These are phyloP conservation scores for Cichorium intybus DNA, from an alignment of 140 eudicot species.

Conservation along the genomic window DNA sequence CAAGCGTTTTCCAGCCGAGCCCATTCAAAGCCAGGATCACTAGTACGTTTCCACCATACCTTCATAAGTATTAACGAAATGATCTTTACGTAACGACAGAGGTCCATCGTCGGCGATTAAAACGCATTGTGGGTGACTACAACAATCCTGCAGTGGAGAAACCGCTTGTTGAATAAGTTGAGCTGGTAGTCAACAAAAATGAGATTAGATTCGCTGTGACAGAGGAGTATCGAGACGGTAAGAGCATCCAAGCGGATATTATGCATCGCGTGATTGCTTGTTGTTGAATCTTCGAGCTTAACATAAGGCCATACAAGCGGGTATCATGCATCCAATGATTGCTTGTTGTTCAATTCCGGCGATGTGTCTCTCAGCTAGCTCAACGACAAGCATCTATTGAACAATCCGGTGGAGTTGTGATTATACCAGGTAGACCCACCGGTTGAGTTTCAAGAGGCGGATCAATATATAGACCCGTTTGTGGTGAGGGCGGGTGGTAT, in stretches of 20 bases:
- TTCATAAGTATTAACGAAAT: conserved; percentile 34
- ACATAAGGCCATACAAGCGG: too few relatives aligned
- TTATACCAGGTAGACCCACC: too few relatives aligned
- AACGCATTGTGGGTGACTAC: conserved; percentile 18
- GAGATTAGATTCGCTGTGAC: conserved; percentile 44
- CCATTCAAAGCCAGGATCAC: conserved; percentile 49
- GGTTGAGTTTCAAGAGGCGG: too few relatives aligned
- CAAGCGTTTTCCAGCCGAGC: conserved; percentile 48
- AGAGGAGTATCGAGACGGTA: conserved; percentile 37
- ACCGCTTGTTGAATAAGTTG: conserved; percentile 27
- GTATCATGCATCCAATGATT: too few relatives aligned
- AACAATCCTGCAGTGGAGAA: conserved; percentile 11
- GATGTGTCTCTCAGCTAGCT: too few relatives aligned
- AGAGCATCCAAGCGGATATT: conserved; percentile 57
- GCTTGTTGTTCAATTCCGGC: too few relatives aligned
- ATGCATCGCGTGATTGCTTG: too few relatives aligned
- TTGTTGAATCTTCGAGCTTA: too few relatives aligned
- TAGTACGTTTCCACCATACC: conserved; percentile 39
- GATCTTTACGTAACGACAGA: neutral
- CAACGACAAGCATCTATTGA: too few relatives aligned
- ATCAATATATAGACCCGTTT: too few relatives aligned
- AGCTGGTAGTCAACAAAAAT: conserved; percentile 44
- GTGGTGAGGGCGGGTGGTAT: too few relatives aligned
- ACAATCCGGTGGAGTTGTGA: too few relatives aligned
- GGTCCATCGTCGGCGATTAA: conserved; percentile 30